Evolutionary conservation across 306 rosid species (phyloP), one percentile per base, ranked within the genome.

Genomic region (Quercus glauca): DNA sequence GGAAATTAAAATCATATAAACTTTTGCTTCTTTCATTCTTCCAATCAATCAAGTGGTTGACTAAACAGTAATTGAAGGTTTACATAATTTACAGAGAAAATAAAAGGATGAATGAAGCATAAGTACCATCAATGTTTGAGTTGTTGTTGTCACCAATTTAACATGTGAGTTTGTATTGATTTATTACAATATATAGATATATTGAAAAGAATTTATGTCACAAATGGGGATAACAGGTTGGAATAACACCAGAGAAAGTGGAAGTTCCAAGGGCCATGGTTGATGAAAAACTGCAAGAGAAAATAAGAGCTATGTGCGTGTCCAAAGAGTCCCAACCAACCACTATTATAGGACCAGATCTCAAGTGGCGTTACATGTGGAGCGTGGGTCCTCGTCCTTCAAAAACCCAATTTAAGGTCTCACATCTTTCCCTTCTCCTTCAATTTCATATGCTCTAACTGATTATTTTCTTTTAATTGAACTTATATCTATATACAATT

Each of bases 341-440:
- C 45, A 73, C 82, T 73, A 98, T 91, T 57, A 74, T 73, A 73
- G 99, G 97, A 8, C 93, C 98, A 52, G 99, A 95, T 86, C 90
- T 83, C 58, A 95, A 95, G 83, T 95, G 98, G 99, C 73, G 98
- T 69, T 95, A 92, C 86, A 92, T 92, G 84, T 92, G 99, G 99
- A 86, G 99, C 78, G 91, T 92, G 19, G 99, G 99, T 76, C 90
- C 95, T 63, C 91, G 99, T 4, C 99, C 99, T 4, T 82, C 88
- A 20, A 70, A 85, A 41, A 92, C 99, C 63, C 86, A 80, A 60
- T 95, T 92, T 82, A 84, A 95, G 97, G 99, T 95, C 63, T 78
- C n/a, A 8, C 21, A 28, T 58, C 13, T 49, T 33, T 80, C 11
- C 35, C 12, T 49, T 61, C 45, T 51, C 3, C 45, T 19, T 69